Conservation (phyloP, 2,329 filamentous ascomycete genomes). For the Acephala macrosclerotiorum region DNA sequence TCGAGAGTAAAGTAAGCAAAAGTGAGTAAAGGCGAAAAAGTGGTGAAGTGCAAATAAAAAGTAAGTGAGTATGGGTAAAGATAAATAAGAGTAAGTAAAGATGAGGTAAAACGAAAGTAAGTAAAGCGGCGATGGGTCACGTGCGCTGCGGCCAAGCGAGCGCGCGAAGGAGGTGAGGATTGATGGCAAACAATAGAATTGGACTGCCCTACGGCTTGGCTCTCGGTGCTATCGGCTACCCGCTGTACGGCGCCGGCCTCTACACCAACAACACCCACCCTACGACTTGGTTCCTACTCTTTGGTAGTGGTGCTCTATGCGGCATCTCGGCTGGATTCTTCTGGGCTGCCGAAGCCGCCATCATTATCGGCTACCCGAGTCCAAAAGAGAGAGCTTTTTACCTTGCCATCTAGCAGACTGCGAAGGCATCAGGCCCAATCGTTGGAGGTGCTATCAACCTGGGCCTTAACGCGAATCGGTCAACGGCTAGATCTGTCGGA, state of each 20-base stretch:
- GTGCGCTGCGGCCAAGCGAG: background rate
- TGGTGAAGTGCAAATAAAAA: conserved; percentile 1
- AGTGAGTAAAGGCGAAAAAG: background rate
- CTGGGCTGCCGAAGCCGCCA: conserved; percentile 51
- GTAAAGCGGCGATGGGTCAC: conserved; percentile 2
- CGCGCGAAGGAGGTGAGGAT: conserved; percentile 5
- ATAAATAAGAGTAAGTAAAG: background rate
- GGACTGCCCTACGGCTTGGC: conserved; percentile 50
- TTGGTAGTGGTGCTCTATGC: conserved; percentile 47
- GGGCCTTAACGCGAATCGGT: conserved; percentile 20
- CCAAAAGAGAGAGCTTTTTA: conserved; percentile 37
- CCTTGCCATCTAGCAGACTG: conserved; percentile 49
- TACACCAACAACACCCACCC: conserved; percentile 49
- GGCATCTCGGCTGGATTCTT: conserved; percentile 51
- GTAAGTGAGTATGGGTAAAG: background rate
- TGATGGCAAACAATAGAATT: conserved; percentile 44
- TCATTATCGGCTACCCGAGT: conserved; percentile 50
- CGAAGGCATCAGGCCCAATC: conserved; percentile 51
- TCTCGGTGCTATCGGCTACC: conserved; percentile 52
- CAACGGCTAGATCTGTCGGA: conserved; percentile 23
- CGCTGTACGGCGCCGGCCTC: conserved; percentile 49
- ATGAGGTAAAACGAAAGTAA: background rate
- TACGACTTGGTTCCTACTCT: conserved; percentile 50
- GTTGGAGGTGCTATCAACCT: conserved; percentile 26
- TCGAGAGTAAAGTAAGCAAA: conserved; percentile 3